These are phyloP conservation scores for Meyerozyma carpophila DNA, from an alignment of 1,139 yeast species.

Conservation along the genomic window DNA sequence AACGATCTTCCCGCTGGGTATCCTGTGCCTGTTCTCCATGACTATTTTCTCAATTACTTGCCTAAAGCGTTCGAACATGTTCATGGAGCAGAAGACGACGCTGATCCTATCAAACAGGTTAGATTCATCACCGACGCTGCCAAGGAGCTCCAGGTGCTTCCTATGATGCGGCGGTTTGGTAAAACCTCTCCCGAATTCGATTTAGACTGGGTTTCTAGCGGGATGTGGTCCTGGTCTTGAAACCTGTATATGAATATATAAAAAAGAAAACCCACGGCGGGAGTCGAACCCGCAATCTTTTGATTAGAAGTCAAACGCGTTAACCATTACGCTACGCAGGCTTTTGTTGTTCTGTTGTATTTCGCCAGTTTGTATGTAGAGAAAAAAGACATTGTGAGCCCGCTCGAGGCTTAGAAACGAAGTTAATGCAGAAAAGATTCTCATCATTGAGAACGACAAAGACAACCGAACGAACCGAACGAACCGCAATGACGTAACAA, in stretches of 20 bases:
- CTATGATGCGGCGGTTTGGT: slow-evolving; percentile 34
- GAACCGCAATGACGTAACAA: too few relatives aligned
- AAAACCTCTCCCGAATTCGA: slow-evolving; percentile 22
- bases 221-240: slow-evolving; percentile 24
- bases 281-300: slow-evolving; percentile 21
- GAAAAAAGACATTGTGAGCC: background rate
- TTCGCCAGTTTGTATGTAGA: background rate
- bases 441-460: too few relatives aligned
- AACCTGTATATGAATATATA: background rate
- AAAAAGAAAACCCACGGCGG: slow-evolving; percentile 15
- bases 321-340: slow-evolving; percentile 13
- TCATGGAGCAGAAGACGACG: slow-evolving; percentile 6
- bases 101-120: slow-evolving; percentile 12
- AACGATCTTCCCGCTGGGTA: slow-evolving; percentile 32
- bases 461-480: too few relatives aligned
- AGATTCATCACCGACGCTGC: slow-evolving; percentile 21
- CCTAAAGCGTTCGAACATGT: slow-evolving; percentile 18
- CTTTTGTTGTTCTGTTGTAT: background rate
- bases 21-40: slow-evolving; percentile 34
- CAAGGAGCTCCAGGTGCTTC: slow-evolving; percentile 18
- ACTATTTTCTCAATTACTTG: slow-evolving; percentile 32
- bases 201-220: slow-evolving; percentile 33
- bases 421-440: too few relatives aligned
- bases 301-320: slow-evolving; percentile 22
- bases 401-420: too few relatives aligned